Base-by-base conservation (phyloP, 2,329 filamentous ascomycete genomes). In the Plenodomus lindquistii region DNA sequence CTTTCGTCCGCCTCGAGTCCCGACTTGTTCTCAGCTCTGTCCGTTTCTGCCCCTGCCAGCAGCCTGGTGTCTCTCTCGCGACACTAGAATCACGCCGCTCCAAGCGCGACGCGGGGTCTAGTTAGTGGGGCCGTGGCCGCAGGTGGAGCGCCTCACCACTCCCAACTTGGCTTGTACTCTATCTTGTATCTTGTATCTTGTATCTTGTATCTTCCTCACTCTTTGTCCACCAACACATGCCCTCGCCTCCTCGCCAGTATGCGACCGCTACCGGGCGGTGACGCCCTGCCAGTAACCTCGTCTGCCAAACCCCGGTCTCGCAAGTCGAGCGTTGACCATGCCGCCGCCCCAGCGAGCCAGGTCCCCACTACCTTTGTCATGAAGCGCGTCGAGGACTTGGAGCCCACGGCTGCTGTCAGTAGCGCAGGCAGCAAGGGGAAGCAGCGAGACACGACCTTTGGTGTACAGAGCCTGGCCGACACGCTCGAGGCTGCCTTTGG, bases 321-420 rank as follows among this genome's bases (percentile, higher is more conserved):
- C 53, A 74, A 73, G 65, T 66, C 71, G 43, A 71, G 69, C 57
- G 57, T 68, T 56, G 70, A 66, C 58, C 66, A 67, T 50, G 51
- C 60, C 42, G 49, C 57, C 41, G 50, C 50, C 41, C 59, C 64
- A 36, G 64, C 63, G 42, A 67, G 59, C 57, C 55, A 67, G 47
- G 72, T 73, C 51, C 81, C 81, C 36, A 80, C 80, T 42, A 81
- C 80, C 42, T 85, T 85, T 75, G 85, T 85, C 67, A 73, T 86
- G 52, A 75, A 79, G 52, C 81, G 78, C 55, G 80, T 79, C 59
- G 73, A 75, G 48, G 77, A 80, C 43, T 67, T 79, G 58, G 75
- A 81, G 50, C 70, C 69, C 20, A 55, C 69, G n/a, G 48, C 60
- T 10, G 66, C 63, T 4, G 62, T 63, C 13, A 56, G 60, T 19